Conservation (phyloP, 2,329 filamentous ascomycete genomes). For the Talaromyces sp. region DNA sequence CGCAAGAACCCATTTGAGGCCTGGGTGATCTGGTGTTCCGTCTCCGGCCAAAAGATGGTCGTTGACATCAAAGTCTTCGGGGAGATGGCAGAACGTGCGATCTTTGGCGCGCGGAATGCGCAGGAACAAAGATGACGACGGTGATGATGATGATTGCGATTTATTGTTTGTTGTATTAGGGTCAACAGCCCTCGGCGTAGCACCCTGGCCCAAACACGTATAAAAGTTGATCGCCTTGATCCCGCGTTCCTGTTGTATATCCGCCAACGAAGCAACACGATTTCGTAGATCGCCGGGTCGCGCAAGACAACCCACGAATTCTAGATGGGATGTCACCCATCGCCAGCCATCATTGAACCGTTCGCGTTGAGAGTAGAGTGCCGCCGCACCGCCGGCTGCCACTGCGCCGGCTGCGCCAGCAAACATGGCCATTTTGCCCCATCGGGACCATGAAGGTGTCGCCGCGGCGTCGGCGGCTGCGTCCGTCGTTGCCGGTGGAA, state of each 20-base stretch:
- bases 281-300: conserved; percentile 76
- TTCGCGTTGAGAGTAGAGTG: conserved; percentile 80
- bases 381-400: conserved; percentile 74
- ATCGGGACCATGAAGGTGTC: conserved; percentile 64
- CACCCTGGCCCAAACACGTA: conserved; percentile 71
- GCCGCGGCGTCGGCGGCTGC: conserved; percentile 46
- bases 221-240: conserved; percentile 85
- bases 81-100: conserved; percentile 85
- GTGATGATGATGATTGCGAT: conserved; percentile 12
- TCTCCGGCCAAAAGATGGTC: conserved; percentile 23
- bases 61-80: conserved; percentile 48
- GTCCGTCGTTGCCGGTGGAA: conserved; percentile 32
- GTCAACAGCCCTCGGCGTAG: conserved; percentile 33
- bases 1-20: conserved; percentile 62
- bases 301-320: conserved; percentile 86
- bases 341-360: conserved; percentile 70
- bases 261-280: conserved; percentile 66
- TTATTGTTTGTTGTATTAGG: conserved; percentile 24
- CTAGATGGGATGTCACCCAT: conserved; percentile 86
- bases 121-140: conserved; percentile 13
- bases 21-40: conserved; percentile 27
- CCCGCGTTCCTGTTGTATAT: conserved; percentile 59
- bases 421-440: conserved; percentile 80
- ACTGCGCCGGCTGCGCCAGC: conserved; percentile 78
- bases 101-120: conserved; percentile 50